Evolutionary conservation across 2,329 filamentous ascomycete species (phyloP).

Genomic region (Microdochium nivale): DNA sequence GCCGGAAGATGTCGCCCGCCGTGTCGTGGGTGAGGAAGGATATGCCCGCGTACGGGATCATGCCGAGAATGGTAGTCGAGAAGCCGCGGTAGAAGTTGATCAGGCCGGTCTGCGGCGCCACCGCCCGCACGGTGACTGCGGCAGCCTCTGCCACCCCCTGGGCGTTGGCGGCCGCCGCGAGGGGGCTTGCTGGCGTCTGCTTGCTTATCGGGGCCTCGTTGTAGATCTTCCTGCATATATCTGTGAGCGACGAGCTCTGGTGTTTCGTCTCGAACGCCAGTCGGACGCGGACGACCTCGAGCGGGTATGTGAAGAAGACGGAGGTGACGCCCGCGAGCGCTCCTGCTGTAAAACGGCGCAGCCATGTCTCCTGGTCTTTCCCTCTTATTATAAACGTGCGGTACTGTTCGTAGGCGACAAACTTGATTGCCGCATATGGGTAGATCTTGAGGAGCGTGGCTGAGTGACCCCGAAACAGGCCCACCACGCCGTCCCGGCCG

Average conservation of each 20-base stretch:
- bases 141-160: constrained; percentile 31
- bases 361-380: constrained; percentile 67
- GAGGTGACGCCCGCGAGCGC: constrained; percentile 76
- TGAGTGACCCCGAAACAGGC: constrained; percentile 88
- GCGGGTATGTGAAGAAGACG: constrained; percentile 92
- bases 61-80: constrained; percentile 79
- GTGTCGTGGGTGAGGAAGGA: constrained; percentile 95
- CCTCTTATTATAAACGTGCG: constrained; percentile 67
- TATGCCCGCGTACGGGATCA: constrained; percentile 93
- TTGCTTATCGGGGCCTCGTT: constrained; percentile 52
- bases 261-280: constrained; percentile 90
- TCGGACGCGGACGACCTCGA: constrained; percentile 88
- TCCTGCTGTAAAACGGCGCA: constrained; percentile 66
- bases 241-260: constrained; percentile 58
- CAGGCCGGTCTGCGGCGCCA: constrained; percentile 58
- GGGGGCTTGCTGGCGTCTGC: constrained; percentile 22
- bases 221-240: constrained; percentile 83
- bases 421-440: constrained; percentile 96
- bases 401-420: constrained; percentile 95
- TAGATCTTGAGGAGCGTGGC: constrained; percentile 92
- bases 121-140: constrained; percentile 35
- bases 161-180: constrained; percentile 16
- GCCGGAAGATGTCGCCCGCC: constrained; percentile 73
- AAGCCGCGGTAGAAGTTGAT: constrained; percentile 95
- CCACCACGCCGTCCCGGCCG: constrained; percentile 58